phyloP scores from a whole-genome alignment of 2,329 filamentous ascomycete genomes.

The Parastagonospora nodorum region DNA sequence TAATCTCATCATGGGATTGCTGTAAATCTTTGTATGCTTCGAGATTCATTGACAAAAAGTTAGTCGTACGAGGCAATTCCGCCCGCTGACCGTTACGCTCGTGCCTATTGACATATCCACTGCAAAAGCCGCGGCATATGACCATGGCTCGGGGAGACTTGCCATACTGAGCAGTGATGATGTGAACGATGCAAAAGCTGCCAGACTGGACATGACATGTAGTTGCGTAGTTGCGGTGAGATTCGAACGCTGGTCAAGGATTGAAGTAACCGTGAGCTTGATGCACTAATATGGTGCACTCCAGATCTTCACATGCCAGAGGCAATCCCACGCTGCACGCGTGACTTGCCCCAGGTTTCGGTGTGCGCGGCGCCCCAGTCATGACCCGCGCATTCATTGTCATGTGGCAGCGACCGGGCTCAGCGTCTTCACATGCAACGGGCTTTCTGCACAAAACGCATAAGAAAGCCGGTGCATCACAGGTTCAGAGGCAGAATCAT shows the following conservation, averaged over 20 bases:
- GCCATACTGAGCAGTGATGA: slow-evolving; percentile 17
- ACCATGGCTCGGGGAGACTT: slow-evolving; percentile 21
- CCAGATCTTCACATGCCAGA: slow-evolving; percentile 31
- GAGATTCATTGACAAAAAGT: neutral
- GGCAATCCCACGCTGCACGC: slow-evolving; percentile 8
- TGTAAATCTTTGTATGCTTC: no score
- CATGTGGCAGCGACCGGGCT: slow-evolving; percentile 15
- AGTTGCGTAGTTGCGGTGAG: neutral
- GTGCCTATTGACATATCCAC: slow-evolving; percentile 9
- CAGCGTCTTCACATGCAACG: slow-evolving; percentile 30
- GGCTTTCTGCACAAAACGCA: slow-evolving; percentile 2
- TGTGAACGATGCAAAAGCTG: neutral
- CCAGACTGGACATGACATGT: neutral
- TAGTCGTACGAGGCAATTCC: slow-evolving; percentile 21
- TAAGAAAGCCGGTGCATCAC: slow-evolving; percentile 17
- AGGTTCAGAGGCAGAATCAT: slow-evolving; percentile 3
- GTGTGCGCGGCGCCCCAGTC: slow-evolving; percentile 10
- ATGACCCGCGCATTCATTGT: slow-evolving; percentile 6
- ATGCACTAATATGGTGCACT: slow-evolving; percentile 12
- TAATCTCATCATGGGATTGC: no score
- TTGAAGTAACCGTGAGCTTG: neutral
- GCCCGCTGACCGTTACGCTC: slow-evolving; percentile 19
- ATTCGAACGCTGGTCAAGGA: neutral
- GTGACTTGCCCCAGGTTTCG: slow-evolving; percentile 26
- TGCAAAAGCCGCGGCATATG: slow-evolving; percentile 36